Evolutionary conservation across 2,329 filamentous ascomycete species (phyloP).

Genomic region (Trichoderma citrinoviride): DNA sequence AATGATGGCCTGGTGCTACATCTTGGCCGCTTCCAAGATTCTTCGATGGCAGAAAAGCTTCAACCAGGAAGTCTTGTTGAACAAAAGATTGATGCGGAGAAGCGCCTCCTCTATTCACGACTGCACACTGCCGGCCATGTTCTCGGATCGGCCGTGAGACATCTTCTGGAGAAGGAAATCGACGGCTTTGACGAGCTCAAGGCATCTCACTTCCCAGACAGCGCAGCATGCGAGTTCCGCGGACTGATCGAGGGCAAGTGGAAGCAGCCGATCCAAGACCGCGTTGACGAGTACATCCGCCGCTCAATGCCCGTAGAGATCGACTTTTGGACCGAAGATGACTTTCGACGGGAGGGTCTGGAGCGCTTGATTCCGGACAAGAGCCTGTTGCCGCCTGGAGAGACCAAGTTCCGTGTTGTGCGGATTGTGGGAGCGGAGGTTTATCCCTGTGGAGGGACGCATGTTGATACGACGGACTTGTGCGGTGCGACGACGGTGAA

Average conservation of each 20-base stretch:
- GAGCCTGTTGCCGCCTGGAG: constrained; percentile 42
- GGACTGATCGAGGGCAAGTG: constrained; percentile 63
- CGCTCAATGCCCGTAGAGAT: constrained; percentile 56
- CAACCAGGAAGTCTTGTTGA: constrained; percentile 36
- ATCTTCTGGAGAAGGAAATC: constrained; percentile 52
- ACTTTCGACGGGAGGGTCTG: constrained; percentile 54
- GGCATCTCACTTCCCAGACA: constrained; percentile 68
- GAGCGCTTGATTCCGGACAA: constrained; percentile 55
- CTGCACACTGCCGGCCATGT: constrained; percentile 74
- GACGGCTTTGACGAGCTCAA: constrained; percentile 63
- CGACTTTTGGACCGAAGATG: constrained; percentile 65
- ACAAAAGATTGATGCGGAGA: constrained; percentile 60
- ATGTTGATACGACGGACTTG: constrained; percentile 59
- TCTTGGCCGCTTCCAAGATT: constrained; percentile 55
- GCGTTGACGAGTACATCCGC: constrained; percentile 57
- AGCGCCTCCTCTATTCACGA: constrained; percentile 62
- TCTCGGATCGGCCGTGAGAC: constrained; percentile 64
- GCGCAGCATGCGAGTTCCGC: constrained; percentile 64
- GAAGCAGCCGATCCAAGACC: constrained; percentile 60
- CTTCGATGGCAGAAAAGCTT: constrained; percentile 35
- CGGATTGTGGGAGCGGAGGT: constrained; percentile 65
- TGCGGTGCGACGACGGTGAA: constrained; percentile 62
- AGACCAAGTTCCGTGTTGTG: constrained; percentile 63
- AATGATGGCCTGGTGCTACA: constrained; percentile 60
- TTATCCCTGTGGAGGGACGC: constrained; percentile 74